Evolutionary conservation across 257 asterid genomes (phyloP).

Genomic region (Phtheirospermum japonicum): DNA sequence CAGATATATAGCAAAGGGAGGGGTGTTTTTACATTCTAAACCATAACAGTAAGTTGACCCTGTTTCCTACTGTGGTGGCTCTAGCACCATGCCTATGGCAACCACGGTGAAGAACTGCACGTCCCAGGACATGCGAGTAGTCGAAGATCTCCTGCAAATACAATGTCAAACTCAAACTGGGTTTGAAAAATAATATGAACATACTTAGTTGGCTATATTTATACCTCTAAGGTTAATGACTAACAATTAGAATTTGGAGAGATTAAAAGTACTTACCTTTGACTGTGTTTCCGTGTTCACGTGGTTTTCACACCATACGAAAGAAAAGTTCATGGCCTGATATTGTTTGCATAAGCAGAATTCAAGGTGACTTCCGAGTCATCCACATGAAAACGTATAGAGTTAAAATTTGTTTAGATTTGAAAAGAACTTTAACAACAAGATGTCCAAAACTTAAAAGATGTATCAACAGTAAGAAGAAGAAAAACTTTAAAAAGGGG

Average conservation of each 20-base stretch:
- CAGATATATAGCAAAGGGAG: constrained; percentile 14
- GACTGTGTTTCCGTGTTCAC: constrained; percentile 82
- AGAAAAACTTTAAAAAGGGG: too few relatives aligned
- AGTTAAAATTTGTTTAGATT: constrained; percentile 31
- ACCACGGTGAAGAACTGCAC: constrained; percentile 92
- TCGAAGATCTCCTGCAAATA: constrained; percentile 75
- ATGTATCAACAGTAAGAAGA: background rate
- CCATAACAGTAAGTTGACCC: constrained; percentile 84
- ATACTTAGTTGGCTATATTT: constrained; percentile 1
- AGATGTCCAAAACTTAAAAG: constrained; percentile 12
- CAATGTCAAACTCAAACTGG: background rate
- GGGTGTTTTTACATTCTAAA: constrained; percentile 70
- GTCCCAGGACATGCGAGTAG: constrained; percentile 72
- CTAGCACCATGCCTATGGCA: constrained; percentile 99
- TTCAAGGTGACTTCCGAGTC: constrained; percentile 97
- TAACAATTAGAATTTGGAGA: background rate
- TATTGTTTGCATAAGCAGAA: constrained; percentile 91
- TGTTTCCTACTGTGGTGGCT: constrained; percentile 83
- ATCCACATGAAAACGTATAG: constrained; percentile 95
- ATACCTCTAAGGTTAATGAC: background rate
- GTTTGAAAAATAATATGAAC: background rate
- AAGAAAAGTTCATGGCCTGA: constrained; percentile 91
- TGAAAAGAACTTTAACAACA: background rate
- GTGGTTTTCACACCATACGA: constrained; percentile 93
- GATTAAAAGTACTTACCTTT: constrained; percentile 51